phyloP scores from a whole-genome alignment of 805 yeast species.

The Candida broadrunensis region DNA sequence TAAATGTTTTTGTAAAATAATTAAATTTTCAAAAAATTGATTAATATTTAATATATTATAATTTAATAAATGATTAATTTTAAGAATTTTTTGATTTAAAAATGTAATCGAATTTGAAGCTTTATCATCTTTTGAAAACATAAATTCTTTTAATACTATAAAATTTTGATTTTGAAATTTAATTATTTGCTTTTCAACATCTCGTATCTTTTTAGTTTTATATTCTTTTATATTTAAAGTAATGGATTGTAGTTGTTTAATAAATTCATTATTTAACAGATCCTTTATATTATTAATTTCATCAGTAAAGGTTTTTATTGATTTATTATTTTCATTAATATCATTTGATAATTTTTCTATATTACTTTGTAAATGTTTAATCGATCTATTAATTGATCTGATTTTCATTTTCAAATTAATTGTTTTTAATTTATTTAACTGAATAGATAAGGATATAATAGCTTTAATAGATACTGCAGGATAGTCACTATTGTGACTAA shows the following conservation, averaged over 20 bases:
- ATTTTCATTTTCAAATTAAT: constrained; percentile 11
- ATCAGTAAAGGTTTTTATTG: neutral
- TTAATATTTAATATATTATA: constrained; percentile 26
- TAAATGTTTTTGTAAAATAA: constrained; percentile 19
- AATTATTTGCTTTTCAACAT: constrained; percentile 23
- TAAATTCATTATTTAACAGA: neutral
- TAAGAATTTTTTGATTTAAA: constrained; percentile 27
- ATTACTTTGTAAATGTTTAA: constrained; percentile 1
- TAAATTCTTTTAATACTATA: constrained; percentile 21
- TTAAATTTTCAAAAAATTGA: constrained; percentile 25
- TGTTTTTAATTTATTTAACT: constrained; percentile 26
- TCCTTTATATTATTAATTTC: neutral
- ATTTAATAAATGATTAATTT: constrained; percentile 22
- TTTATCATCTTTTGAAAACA: constrained; percentile 12
- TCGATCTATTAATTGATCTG: constrained; percentile 10
- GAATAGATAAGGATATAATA: constrained; percentile 24
- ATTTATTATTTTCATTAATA: neutral
- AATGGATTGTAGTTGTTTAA: constrained; percentile 3
- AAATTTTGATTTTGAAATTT: constrained; percentile 21
- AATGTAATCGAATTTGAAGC: constrained; percentile 5
- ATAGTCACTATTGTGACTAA: constrained; percentile 1
- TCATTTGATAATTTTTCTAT: constrained; percentile 2
- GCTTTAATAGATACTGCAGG: constrained; percentile 11
- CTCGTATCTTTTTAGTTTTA: constrained; percentile 3
- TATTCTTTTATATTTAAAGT: constrained; percentile 8